Conservation (phyloP, 495 filamentous ascomycete genomes). For the Hypoxylon lienhwacheense region DNA sequence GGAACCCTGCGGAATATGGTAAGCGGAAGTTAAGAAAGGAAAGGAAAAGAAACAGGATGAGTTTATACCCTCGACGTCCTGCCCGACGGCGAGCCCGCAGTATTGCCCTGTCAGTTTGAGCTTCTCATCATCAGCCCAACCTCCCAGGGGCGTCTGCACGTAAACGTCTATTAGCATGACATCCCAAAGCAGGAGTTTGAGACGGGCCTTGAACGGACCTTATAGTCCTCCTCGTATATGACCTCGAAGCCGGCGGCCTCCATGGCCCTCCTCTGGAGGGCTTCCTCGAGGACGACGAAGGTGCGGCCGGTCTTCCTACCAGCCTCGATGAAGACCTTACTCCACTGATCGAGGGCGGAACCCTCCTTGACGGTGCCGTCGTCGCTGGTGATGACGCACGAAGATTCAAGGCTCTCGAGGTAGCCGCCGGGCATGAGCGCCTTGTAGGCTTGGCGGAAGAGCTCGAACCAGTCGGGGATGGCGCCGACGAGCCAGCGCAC, state of each 20-base stretch:
- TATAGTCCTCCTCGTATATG: conserved; percentile 43
- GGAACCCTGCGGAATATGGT: conserved; percentile 31
- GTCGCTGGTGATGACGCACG: conserved; percentile 48
- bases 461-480: conserved; percentile 58
- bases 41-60: background rate
- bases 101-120: conserved; percentile 54
- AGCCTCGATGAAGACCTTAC: conserved; percentile 46
- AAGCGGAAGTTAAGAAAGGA: background rate
- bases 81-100: conserved; percentile 25
- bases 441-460: conserved; percentile 37
- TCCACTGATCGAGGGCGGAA: conserved; percentile 50
- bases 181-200: background rate
- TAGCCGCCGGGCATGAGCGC: conserved; percentile 39
- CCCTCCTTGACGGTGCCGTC: conserved; percentile 52
- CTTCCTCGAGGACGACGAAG: conserved; percentile 49
- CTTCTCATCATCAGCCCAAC: conserved; percentile 55
- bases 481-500: conserved; percentile 58
- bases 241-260: conserved; percentile 49
- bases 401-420: conserved; percentile 54
- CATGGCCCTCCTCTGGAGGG: conserved; percentile 37
- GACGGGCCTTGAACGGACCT: conserved; percentile 35
- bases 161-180: background rate
- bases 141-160: conserved; percentile 47
- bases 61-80: conserved; percentile 39
- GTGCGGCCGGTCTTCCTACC: conserved; percentile 51